Evolutionary conservation across 1,284 basidiomycete species (phyloP).

Genomic region (Cutaneotrichosporon sp.): DNA sequence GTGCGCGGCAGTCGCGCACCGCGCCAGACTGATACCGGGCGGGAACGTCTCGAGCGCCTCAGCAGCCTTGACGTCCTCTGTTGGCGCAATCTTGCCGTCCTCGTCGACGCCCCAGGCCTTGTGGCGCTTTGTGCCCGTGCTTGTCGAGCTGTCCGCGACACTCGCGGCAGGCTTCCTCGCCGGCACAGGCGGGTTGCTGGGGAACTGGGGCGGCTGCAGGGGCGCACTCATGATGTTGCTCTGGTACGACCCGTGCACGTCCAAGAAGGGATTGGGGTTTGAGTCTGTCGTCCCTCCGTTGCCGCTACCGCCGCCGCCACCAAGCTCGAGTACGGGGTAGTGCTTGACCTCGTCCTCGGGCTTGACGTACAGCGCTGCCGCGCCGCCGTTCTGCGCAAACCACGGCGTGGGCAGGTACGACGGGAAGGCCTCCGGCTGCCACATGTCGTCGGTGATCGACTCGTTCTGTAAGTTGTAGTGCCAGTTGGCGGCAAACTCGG

Average conservation of each 20-base stretch:
- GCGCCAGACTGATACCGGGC: slow-evolving; percentile 45
- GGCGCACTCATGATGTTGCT: neutral
- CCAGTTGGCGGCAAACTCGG: slow-evolving; percentile 1
- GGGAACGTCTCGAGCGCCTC: slow-evolving; percentile 35
- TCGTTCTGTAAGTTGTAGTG: slow-evolving; percentile 8
- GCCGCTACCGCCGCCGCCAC: too few relatives aligned
- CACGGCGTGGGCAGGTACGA: slow-evolving; percentile 41
- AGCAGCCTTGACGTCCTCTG: slow-evolving; percentile 7
- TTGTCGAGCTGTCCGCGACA: neutral
- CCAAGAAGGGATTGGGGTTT: neutral
- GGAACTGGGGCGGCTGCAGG: neutral
- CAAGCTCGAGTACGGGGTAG: neutral
- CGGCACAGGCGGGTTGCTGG: neutral
- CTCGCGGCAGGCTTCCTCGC: neutral
- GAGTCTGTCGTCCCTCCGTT: too few relatives aligned
- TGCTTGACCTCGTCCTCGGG: neutral
- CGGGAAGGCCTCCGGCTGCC: slow-evolving; percentile 40
- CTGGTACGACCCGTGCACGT: slow-evolving; percentile 5
- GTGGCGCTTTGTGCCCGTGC: slow-evolving; percentile 20
- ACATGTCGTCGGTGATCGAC: slow-evolving; percentile 32
- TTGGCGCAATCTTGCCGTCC: slow-evolving; percentile 20
- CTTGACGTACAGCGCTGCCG: slow-evolving; percentile 20
- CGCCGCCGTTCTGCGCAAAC: slow-evolving; percentile 38
- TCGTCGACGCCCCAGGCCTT: slow-evolving; percentile 47
- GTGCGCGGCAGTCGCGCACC: slow-evolving; percentile 47